A percentile compares a stretch with the other conserved stretches of the same genome.
These are phyloP conservation scores for Geranium incanum DNA, from an alignment of 441 rosid species.

Conservation along the genomic window DNA sequence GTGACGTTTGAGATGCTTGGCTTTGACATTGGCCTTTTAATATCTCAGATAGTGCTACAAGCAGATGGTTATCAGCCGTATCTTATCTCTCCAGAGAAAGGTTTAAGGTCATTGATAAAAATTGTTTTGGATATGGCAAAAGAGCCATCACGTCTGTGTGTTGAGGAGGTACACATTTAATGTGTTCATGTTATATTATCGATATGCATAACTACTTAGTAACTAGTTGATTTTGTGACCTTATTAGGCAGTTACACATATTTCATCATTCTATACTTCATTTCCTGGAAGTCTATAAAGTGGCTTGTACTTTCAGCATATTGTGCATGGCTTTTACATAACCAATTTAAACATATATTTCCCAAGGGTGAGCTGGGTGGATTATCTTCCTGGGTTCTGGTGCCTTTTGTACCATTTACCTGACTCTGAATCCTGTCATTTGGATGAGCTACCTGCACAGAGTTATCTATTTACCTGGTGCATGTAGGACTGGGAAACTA, in stretches of 20 bases:
- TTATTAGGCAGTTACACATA: not conserved
- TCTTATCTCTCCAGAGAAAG: conserved; percentile 96
- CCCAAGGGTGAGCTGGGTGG: not conserved
- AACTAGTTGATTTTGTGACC: not conserved
- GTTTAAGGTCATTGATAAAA: conserved; percentile 86
- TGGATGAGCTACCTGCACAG: not conserved
- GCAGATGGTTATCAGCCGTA: conserved; percentile 99
- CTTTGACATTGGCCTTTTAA: conserved; percentile 19
- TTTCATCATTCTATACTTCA: not conserved
- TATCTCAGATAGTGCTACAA: conserved; percentile 70
- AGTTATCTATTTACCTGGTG: not conserved
- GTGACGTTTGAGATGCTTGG: conserved; percentile 17
- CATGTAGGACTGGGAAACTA: not conserved
- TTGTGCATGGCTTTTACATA: not conserved
- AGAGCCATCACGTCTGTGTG: conserved; percentile 87
- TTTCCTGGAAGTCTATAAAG: not conserved
- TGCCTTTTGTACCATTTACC: not conserved
- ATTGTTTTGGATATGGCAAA: conserved; percentile 88
- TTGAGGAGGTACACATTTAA: conserved; percentile 55
- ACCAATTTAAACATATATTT: not conserved
- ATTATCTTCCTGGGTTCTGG: not conserved
- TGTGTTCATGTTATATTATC: not conserved
- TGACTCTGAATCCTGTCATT: not conserved
- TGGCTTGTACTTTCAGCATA: not conserved
- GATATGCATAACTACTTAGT: not conserved